phyloP scores from a whole-genome alignment of 2,329 filamentous ascomycete genomes.

The Alternaria sp. region DNA sequence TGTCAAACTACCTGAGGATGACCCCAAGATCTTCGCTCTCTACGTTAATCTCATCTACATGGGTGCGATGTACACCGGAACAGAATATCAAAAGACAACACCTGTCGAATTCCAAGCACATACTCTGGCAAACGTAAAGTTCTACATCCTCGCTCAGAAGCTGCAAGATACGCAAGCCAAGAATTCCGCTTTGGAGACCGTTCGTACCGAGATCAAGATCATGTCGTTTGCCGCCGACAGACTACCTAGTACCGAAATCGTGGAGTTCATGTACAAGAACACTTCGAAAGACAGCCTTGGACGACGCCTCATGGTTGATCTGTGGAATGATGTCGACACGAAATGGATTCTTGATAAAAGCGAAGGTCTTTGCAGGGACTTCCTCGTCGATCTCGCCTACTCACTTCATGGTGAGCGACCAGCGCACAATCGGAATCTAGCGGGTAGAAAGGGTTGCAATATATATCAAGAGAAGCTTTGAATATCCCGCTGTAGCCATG shows the following conservation, averaged over 20 bases:
- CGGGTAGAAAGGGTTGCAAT: too few species aligned
- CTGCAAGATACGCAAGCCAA: neutral
- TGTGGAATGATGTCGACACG: fast-evolving
- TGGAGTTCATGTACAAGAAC: neutral
- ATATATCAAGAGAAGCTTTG: too few species aligned
- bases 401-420: neutral
- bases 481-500: too few species aligned
- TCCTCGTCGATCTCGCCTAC: neutral
- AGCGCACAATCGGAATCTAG: too few species aligned
- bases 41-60: neutral
- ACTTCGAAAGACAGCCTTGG: neutral
- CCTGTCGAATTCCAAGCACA: neutral
- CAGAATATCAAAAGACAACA: fast-evolving
- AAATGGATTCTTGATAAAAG: fast-evolving
- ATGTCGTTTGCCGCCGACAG: neutral
- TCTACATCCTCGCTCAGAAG: neutral
- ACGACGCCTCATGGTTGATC: neutral
- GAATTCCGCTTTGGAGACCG: neutral
- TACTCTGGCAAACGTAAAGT: neutral
- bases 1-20: neutral
- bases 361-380: fast-evolving
- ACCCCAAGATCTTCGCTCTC: neutral
- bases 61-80: neutral
- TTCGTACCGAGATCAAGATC: too few species aligned
- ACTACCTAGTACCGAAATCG: neutral